Evolutionary conservation across 2,329 filamentous ascomycete species (phyloP).

Genomic region (Monosporascus sp.): DNA sequence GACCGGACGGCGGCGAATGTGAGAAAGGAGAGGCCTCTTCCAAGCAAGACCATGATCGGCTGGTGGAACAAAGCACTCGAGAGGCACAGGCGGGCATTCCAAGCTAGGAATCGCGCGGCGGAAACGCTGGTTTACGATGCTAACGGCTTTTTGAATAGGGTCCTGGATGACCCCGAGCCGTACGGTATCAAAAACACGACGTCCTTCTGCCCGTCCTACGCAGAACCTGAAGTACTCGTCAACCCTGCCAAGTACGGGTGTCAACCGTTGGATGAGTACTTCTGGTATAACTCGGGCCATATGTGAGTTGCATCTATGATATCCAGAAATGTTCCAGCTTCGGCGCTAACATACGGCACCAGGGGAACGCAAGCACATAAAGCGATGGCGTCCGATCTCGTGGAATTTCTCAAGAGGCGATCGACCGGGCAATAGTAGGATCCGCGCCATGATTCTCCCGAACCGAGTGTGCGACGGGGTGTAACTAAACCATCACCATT

Average conservation of each 20-base stretch:
- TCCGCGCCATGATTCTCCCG: too few species aligned
- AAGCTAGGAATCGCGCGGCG: slow-evolving; percentile 8
- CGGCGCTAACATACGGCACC: neutral
- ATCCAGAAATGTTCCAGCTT: neutral
- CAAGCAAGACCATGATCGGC: slow-evolving; percentile 39
- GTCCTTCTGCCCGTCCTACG: slow-evolving; percentile 19
- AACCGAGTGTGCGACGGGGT: too few species aligned
- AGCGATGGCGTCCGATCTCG: slow-evolving; percentile 9
- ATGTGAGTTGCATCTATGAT: slow-evolving; percentile 9
- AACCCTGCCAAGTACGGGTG: slow-evolving; percentile 22
- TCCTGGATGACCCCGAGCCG: slow-evolving; percentile 20
- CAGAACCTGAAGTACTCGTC: slow-evolving; percentile 15
- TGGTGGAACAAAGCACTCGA: slow-evolving; percentile 33
- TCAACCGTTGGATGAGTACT: slow-evolving; percentile 22
- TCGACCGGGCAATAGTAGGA: slow-evolving; percentile 1
- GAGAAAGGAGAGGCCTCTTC: slow-evolving; percentile 26
- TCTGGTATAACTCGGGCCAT: slow-evolving; percentile 27
- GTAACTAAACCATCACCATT: too few species aligned
- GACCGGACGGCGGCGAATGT: slow-evolving; percentile 37
- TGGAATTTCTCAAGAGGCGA: slow-evolving; percentile 6
- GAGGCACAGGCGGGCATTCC: slow-evolving; percentile 29
- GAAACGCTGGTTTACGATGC: slow-evolving; percentile 25
- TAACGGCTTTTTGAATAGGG: slow-evolving; percentile 24
- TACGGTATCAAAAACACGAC: slow-evolving; percentile 25
- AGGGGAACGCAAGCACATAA: slow-evolving; percentile 13